Conservation (phyloP, 2,329 filamentous ascomycete genomes). For the Arachnomyces sp. region DNA sequence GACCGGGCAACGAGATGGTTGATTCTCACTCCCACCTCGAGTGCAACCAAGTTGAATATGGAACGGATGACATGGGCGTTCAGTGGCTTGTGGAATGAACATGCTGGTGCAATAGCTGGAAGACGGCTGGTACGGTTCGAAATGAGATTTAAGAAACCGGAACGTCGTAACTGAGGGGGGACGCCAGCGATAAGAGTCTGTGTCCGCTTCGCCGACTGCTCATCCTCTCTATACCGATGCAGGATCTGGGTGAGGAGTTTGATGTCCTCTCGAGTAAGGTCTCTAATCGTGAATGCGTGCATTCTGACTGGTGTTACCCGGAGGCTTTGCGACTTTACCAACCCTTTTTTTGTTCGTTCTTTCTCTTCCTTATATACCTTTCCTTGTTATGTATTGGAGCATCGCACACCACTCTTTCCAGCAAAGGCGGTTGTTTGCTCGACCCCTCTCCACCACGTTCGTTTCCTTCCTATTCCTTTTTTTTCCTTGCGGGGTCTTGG, state of each 20-base stretch:
- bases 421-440: too few species aligned
- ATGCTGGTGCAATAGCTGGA: constrained; percentile 4
- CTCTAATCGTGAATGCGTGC: not conserved
- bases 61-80: constrained; percentile 12
- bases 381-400: too few species aligned
- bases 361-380: too few species aligned
- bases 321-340: too few species aligned
- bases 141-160: constrained; percentile 3
- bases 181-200: constrained; percentile 3
- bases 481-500: too few species aligned
- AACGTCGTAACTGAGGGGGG: constrained; percentile 7
- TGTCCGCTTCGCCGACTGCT: not conserved
- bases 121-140: not conserved
- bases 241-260: constrained; percentile 6
- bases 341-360: too few species aligned
- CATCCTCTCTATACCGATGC: not conserved
- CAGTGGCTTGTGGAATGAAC: constrained; percentile 14
- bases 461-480: too few species aligned
- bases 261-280: constrained; percentile 6
- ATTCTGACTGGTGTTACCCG: too few species aligned
- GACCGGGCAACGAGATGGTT: constrained; percentile 11
- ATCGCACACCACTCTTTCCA: too few species aligned
- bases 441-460: too few species aligned
- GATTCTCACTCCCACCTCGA: constrained; percentile 16
- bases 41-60: constrained; percentile 12